These are phyloP conservation scores for Camellia sinensis DNA, from an alignment of 148 eudicot species.

Conservation along the genomic window DNA sequence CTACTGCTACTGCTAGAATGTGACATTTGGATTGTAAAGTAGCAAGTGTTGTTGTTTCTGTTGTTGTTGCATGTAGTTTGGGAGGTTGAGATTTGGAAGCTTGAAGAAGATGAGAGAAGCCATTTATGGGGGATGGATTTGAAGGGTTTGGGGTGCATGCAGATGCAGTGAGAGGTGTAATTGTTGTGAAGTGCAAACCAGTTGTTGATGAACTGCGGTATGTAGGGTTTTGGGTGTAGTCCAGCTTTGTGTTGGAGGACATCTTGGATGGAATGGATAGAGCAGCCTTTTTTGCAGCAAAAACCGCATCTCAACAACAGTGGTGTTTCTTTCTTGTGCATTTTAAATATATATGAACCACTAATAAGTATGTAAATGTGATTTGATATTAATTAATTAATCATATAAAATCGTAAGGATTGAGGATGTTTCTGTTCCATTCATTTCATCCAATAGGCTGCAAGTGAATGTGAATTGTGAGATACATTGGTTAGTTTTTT, in stretches of 20 bases:
- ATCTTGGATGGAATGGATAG: slow-evolving; percentile 7
- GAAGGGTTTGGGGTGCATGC: neutral
- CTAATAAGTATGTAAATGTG: no score
- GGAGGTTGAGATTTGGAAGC: no score
- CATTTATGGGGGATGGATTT: slow-evolving; percentile 22
- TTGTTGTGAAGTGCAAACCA: slow-evolving; percentile 29
- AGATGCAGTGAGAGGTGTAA: neutral
- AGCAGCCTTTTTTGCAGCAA: neutral
- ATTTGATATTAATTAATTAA: no score
- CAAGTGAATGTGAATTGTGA: no score
- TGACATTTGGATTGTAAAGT: neutral
- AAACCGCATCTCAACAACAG: no score
- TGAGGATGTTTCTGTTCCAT: no score
- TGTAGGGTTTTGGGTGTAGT: slow-evolving; percentile 29
- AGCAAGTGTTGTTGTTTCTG: neutral
- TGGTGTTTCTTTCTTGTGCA: no score
- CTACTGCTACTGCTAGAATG: neutral
- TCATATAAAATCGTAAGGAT: no score
- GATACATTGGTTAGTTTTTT: no score
- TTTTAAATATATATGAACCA: no score
- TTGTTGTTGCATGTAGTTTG: slow-evolving; percentile 2
- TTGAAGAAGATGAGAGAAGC: slow-evolving; percentile 1
- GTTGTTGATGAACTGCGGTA: slow-evolving; percentile 22
- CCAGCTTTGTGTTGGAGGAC: slow-evolving; percentile 26
- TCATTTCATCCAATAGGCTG: no score